Evolutionary conservation across 495 filamentous ascomycete genomes (phyloP), one percentile per base, ranked within the genome.

Genomic region (Achaetomiella virescens): DNA sequence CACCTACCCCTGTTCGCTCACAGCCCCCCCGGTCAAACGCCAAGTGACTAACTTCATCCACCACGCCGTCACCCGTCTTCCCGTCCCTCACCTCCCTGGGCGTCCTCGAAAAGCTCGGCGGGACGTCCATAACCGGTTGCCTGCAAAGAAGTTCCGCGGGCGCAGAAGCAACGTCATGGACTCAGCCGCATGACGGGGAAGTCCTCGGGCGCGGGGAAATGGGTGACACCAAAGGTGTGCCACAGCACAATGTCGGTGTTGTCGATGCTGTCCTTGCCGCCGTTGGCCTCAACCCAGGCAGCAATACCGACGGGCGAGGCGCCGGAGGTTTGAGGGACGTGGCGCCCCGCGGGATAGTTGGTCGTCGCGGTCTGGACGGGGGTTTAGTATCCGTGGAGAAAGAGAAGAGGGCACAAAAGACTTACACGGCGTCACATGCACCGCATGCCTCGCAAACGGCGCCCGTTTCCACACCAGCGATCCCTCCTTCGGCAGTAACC

Each of bases 201-300:
- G 67, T 97, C 92, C 65, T 97, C 92, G 0, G 91, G 91, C 1
- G 89, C 72, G 0, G 92, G 91, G 78, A 96, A 95, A 69, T 97
- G 92, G 8, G 86, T 91, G 6, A 96, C 74, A 27, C 92, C 92
- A 64, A 96, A 97, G 0, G 92, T 97, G 70, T 97, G 92, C 92
- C 92, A 97, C 20, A 97, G 80, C 3, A 97, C 92, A 21, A 96
- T 70, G 70, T 97, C 88, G 7, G 84, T 87, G 71, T 96, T 87
- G 24, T 89, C 89, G 59, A 96, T 86, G 36, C 75, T 83, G 60
- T 75, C 81, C 40, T 72, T 75, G n/a, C 84, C 83, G 53, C 9
- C 27, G 27, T 31, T 31, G 27, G 90, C 84, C 7, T 79, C 84
- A 57, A 96, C 88, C 91, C 91, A 97, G 57, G 85, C 81, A 0